Evolutionary conservation across 192 early-diverging fungal genomes (phyloP).

Genomic region (Spizellomyces punctatus): DNA sequence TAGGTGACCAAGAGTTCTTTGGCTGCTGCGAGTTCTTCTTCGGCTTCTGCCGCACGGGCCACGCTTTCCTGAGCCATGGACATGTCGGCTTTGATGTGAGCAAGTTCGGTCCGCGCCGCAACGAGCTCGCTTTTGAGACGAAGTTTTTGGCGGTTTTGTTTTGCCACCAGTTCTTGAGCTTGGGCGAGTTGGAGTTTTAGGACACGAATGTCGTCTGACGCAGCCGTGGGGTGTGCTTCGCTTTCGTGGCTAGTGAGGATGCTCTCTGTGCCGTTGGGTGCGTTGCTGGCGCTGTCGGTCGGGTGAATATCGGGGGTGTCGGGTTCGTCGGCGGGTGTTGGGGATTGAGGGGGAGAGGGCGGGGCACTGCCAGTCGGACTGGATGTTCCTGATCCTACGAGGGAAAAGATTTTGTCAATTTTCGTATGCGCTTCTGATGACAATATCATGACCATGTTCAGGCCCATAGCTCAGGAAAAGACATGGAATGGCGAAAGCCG

Average conservation of each 20-base stretch:
- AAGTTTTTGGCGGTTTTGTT: slow-evolving; percentile 47
- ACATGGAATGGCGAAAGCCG: no score
- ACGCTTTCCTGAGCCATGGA: slow-evolving; percentile 7
- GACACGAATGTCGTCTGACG: slow-evolving; percentile 11
- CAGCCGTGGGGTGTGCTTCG: not conserved
- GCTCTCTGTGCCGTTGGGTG: slow-evolving; percentile 1
- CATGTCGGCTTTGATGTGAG: slow-evolving; percentile 33
- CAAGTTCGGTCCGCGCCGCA: slow-evolving; percentile 40
- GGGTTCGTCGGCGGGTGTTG: not conserved
- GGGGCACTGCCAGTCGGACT: no score
- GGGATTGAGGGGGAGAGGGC: no score
- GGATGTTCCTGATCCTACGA: no score
- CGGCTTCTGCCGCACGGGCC: slow-evolving; percentile 21
- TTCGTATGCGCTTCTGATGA: no score
- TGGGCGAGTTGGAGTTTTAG: slow-evolving; percentile 43
- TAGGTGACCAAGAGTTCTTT: slow-evolving; percentile 45
- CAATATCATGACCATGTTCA: no score
- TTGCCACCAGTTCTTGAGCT: slow-evolving; percentile 41
- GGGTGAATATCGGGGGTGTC: not conserved
- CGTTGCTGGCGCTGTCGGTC: slow-evolving; percentile 15
- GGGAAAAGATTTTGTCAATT: no score
- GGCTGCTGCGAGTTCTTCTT: slow-evolving; percentile 42
- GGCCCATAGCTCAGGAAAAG: no score
- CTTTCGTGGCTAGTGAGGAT: not conserved
- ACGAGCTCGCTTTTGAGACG: slow-evolving; percentile 47